Evolutionary conservation across 2,329 filamentous ascomycete genomes (phyloP).

Genomic region (Colletotrichum aenigma): DNA sequence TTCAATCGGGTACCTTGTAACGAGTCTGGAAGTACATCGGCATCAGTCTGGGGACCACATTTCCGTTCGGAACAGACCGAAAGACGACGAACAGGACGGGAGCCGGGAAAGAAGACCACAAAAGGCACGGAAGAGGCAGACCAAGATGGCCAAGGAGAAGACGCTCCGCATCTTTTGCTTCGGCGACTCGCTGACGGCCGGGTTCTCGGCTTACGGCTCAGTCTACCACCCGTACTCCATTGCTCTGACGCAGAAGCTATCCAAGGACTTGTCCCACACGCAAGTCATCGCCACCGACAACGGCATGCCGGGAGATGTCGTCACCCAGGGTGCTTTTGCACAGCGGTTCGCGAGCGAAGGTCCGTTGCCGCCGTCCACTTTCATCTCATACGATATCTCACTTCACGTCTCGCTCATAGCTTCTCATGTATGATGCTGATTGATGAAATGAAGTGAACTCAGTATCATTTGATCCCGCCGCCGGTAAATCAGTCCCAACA

Average conservation of each 20-base stretch:
- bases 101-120: background rate
- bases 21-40: background rate
- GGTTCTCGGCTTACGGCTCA: conserved; percentile 49
- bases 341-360: conserved; percentile 38
- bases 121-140: background rate
- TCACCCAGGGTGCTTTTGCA: conserved; percentile 34
- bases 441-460: conserved; percentile 13
- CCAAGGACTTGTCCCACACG: conserved; percentile 46
- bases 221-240: conserved; percentile 57
- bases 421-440: background rate
- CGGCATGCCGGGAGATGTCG: conserved; percentile 58
- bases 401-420: background rate
- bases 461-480: conserved; percentile 48
- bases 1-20: background rate
- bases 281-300: conserved; percentile 47
- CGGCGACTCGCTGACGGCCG: conserved; percentile 67
- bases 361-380: conserved; percentile 26
- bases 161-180: conserved; percentile 64
- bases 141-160: conserved; percentile 1
- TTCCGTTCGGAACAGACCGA: background rate
- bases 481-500: background rate
- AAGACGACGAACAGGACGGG: background rate
- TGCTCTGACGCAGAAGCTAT: conserved; percentile 50
- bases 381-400: background rate
- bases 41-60: background rate